Conservation (phyloP, 2,329 filamentous ascomycete genomes). For the Sporothrix pallida region DNA sequence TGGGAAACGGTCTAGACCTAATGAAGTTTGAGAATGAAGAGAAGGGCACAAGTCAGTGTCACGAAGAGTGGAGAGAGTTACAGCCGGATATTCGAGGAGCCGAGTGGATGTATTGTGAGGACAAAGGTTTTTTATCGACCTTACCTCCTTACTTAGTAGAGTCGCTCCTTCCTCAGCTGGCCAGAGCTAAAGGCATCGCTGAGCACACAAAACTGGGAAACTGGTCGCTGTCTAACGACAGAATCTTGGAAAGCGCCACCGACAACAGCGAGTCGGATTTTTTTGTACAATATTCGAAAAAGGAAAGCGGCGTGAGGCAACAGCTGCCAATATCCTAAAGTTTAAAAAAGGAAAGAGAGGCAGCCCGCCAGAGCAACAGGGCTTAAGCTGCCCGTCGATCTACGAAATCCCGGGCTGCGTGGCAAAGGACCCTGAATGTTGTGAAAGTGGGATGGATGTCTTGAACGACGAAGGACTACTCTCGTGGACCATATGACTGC, state of each 20-base stretch:
- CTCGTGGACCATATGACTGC: background rate
- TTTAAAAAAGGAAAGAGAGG: conserved; percentile 6
- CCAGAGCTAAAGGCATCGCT: conserved; percentile 2
- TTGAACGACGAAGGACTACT: background rate
- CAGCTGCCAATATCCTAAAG: background rate
- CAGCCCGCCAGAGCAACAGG: background rate
- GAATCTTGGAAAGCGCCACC: conserved; percentile 3
- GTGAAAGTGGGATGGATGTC: too few species aligned
- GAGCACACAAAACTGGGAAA: background rate
- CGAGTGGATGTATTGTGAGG: background rate
- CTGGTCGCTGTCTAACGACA: background rate
- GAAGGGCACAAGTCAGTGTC: background rate
- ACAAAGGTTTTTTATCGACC: background rate
- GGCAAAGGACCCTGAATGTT: conserved; percentile 16
- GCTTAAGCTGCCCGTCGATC: background rate
- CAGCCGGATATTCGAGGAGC: background rate
- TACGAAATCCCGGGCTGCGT: background rate
- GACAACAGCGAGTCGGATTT: background rate
- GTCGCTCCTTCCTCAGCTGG: background rate
- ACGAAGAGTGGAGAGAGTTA: background rate
- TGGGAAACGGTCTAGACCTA: conserved; percentile 3
- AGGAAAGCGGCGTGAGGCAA: background rate
- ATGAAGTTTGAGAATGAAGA: background rate
- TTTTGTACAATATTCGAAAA: background rate
- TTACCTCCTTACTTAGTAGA: background rate